A percentile compares a stretch with the other conserved stretches of the same genome.
Conservation (phyloP, 441 rosid genomes). For the Capsella rubella region DNA sequence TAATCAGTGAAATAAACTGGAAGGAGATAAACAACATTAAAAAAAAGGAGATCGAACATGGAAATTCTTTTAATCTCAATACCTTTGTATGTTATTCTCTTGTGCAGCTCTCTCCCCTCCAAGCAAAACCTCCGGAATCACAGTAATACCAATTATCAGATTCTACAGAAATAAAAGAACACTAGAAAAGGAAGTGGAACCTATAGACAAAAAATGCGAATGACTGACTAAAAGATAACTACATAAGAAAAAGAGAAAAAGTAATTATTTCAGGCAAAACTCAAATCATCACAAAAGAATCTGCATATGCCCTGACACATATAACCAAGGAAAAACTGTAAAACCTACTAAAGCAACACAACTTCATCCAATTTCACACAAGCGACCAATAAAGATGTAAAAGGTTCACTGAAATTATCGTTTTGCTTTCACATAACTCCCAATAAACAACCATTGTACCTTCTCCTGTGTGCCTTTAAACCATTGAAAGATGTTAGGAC, state of each 20-base stretch:
- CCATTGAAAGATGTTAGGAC: slow-evolving; percentile 82
- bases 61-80: slow-evolving; percentile 1
- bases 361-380: neutral
- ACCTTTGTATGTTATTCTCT: slow-evolving; percentile 32
- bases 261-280: neutral
- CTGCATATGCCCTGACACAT: neutral
- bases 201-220: too few relatives aligned
- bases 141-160: slow-evolving; percentile 71
- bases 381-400: slow-evolving; percentile 42
- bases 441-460: slow-evolving; percentile 94
- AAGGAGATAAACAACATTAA: neutral
- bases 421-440: slow-evolving; percentile 50
- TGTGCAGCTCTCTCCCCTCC: slow-evolving; percentile 50
- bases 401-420: slow-evolving; percentile 36
- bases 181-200: neutral
- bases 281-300: slow-evolving; percentile 3
- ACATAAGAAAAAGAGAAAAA: neutral
- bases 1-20: slow-evolving; percentile 25
- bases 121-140: slow-evolving; percentile 69
- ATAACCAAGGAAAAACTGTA: neutral
- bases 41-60: neutral
- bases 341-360: slow-evolving; percentile 1
- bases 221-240: neutral
- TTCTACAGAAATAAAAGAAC: slow-evolving; percentile 45
- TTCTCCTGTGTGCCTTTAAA: slow-evolving; percentile 94